Base-by-base conservation (phyloP, 2,329 filamentous ascomycete species). In the Davidsoniella eucalypti region DNA sequence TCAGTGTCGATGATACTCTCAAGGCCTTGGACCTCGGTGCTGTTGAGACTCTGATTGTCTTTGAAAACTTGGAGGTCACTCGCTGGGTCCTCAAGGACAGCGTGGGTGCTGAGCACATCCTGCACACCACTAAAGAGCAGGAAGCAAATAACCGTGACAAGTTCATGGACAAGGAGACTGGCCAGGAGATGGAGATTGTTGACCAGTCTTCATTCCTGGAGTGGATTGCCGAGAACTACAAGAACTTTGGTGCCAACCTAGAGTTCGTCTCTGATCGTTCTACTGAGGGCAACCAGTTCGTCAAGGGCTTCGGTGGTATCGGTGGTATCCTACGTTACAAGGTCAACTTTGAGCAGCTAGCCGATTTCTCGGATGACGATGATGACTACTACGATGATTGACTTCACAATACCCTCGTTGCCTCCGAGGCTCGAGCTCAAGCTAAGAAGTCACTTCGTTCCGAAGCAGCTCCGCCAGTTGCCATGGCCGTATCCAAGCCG, bases 271-370 rank as follows among this genome's bases (percentile, higher is more conserved):
- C 92, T 45, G 93, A 98, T 65, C 83, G 87, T 57, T 96, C 90
- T 54, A 94, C 86, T 54, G 92, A 98, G 70, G 92, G 92, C 64
- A 98, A 98, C 70, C 92, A 98, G 73, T 98, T 98, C 69, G 92
- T 98, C 62, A 96, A 95, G 73, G 92, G 92, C 56, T 98, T 98
- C 63, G 92, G 92, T 81, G 92, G 92, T 63, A 94, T 98, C 60
- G 92, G 92, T 58, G 90, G 90, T 57, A 82, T 98, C 62, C 80
- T 98, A 64, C 87, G 92, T 60, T 98, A 98, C 80, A 95, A 95
- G 75, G 87, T 98, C 75, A 98, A 98, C 75, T 98, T 98, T 71
- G 93, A 98, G 71, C 93, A 98, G 69, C 77, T 98, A 67, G 84
- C 83, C 67, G 92, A 96, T 66, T 75, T 84, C 62, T 80, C 84